phyloP scores from a whole-genome alignment of 2,329 filamentous ascomycete species.

The Penicillium psychrosexuale region DNA sequence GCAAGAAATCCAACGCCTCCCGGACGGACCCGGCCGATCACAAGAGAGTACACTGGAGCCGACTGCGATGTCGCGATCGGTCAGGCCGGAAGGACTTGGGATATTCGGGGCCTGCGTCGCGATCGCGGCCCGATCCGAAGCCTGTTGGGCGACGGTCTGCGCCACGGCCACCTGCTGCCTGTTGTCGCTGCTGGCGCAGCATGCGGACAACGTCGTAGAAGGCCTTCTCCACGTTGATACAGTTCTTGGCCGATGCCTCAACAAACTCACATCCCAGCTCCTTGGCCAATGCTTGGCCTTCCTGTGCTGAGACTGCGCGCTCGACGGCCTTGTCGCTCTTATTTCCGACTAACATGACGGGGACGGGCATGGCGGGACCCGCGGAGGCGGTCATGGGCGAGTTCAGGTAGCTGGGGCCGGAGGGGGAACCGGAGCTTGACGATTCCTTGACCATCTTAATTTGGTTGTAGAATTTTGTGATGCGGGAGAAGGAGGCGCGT shows the following conservation, averaged over 20 bases:
- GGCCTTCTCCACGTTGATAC: slow-evolving; percentile 96
- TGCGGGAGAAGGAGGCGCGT: slow-evolving; percentile 88
- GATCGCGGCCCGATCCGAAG: slow-evolving; percentile 34
- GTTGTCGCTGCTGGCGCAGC: slow-evolving; percentile 75
- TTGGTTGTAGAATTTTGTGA: slow-evolving; percentile 93
- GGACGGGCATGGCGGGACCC: slow-evolving; percentile 63
- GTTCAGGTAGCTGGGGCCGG: slow-evolving; percentile 48
- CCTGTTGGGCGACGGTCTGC: slow-evolving; percentile 39
- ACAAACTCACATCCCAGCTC: slow-evolving; percentile 95
- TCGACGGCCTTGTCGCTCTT: slow-evolving; percentile 97
- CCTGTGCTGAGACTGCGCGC: slow-evolving; percentile 92
- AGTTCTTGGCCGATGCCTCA: slow-evolving; percentile 95
- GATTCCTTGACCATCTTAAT: slow-evolving; percentile 98
- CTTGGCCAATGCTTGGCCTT: slow-evolving; percentile 85
- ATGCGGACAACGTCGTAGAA: slow-evolving; percentile 97
- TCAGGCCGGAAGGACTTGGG: slow-evolving; percentile 41
- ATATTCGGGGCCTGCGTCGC: slow-evolving; percentile 39
- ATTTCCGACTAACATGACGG: slow-evolving; percentile 98
- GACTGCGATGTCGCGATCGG: slow-evolving; percentile 37
- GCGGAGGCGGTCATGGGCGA: slow-evolving; percentile 50
- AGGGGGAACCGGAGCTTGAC: slow-evolving; percentile 53
- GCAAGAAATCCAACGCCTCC: slow-evolving; percentile 3
- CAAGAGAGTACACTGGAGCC: slow-evolving; percentile 39
- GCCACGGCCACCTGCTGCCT: slow-evolving; percentile 36
- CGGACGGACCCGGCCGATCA: slow-evolving; percentile 28